Percentiles rank a stretch among this genome's conserved stretches.
Evolutionary conservation across 2,329 filamentous ascomycete genomes (phyloP).

Genomic region (Xylaria sp.): DNA sequence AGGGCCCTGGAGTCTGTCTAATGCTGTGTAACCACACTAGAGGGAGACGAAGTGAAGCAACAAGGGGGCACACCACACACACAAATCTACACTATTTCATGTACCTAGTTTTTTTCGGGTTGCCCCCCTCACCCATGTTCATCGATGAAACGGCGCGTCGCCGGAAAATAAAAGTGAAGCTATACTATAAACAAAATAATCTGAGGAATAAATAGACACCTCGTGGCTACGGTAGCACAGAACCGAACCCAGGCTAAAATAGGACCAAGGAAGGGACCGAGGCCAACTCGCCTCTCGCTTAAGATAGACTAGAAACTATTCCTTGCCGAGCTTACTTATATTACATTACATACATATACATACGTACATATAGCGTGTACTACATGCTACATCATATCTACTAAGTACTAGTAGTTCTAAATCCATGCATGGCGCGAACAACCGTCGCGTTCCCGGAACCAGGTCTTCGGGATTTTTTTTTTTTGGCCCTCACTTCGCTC

Average conservation of each 20-base stretch:
- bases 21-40: slow-evolving; percentile 44
- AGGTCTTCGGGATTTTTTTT: slow-evolving; percentile 22
- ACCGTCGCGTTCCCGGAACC: slow-evolving; percentile 23
- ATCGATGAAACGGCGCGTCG: slow-evolving; percentile 21
- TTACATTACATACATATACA: neutral
- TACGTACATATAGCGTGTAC: neutral
- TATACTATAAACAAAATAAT: neutral
- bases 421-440: slow-evolving; percentile 29
- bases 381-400: slow-evolving; percentile 2
- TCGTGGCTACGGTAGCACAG: slow-evolving; percentile 46
- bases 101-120: slow-evolving; percentile 11
- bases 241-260: slow-evolving; percentile 29
- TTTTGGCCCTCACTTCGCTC: neutral
- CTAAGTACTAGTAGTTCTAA: slow-evolving; percentile 2
- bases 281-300: slow-evolving; percentile 25
- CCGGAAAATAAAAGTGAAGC: neutral
- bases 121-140: slow-evolving; percentile 1
- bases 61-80: slow-evolving; percentile 25
- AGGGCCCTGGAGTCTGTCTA: slow-evolving; percentile 28
- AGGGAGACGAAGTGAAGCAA: slow-evolving; percentile 10
- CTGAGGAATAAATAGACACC: slow-evolving; percentile 34
- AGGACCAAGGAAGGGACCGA: slow-evolving; percentile 30
- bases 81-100: slow-evolving; percentile 15
- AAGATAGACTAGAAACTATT: slow-evolving; percentile 3
- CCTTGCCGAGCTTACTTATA: slow-evolving; percentile 1